Evolutionary conservation across 2,329 filamentous ascomycete genomes (phyloP), one percentile per base, ranked within the genome.

Genomic region (Emmonsiellopsis sp.): DNA sequence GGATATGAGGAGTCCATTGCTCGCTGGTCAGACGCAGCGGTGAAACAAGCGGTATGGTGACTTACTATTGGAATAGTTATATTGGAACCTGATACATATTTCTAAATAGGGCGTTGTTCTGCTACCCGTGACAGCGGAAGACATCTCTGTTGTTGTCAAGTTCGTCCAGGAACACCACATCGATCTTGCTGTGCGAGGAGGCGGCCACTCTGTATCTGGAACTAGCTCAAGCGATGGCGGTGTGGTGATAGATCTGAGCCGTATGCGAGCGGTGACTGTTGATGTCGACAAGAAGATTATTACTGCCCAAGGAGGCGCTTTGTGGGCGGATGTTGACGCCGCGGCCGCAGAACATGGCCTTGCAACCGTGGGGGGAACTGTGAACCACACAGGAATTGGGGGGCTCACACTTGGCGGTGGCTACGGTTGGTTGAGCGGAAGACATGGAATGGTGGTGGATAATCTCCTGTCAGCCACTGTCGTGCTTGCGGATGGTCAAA

Each of bases 351-450:
- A 73, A 47, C 67, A 79, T 59, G 73, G 74, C 0, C 72, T 84
- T 2, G 81, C 80, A 2, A 80, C 80, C 1, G 78, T 83, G 0
- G 81, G 81, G 7, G 82, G 82, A 2, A 83, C 81, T 0, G 79
- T 84, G 8, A 79, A 79, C 42, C 79, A 84, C 57, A 84, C 81
- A 1, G 82, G 82, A 5, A 77, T 85, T 5, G 81, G 79, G 2
- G 82, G 79, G 0, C 67, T 84, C 11, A 75, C 77, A 0, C 63
- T 83, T 1, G 79, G 79, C 0, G 81, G 81, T 26, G 82, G 81
- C 1, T 81, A 80, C 59, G 80, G 82, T 1, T 76, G 77, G 65
- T 67, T 85, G 13, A 76, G 73, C 30, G 77, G 79, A 0, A 67
- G 70, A 34, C 69, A 80, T 51, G 83, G 83, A 0, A 69, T 84